Percentiles rank a stretch among this genome's conserved stretches.
Conservation (phyloP, 352 stramenopile genomes). For the Phytophthora constricta region DNA sequence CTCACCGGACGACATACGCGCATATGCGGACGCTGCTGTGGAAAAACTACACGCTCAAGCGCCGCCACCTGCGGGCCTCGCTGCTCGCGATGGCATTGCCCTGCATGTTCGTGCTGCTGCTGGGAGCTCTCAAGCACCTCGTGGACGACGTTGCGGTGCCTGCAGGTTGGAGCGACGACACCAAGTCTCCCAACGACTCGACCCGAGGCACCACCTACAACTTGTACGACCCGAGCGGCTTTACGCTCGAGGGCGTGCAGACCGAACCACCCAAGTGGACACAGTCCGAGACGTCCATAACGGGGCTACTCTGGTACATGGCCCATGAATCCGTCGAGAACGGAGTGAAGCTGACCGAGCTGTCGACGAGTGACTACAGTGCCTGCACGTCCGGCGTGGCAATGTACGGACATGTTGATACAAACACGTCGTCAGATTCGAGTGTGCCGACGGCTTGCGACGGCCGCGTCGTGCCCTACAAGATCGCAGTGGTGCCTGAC, state of each 20-base stretch:
- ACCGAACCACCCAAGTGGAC: slow-evolving; percentile 49
- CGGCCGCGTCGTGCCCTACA: slow-evolving; percentile 53
- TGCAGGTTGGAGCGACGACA: slow-evolving; percentile 49
- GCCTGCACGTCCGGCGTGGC: slow-evolving; percentile 40
- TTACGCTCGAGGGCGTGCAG: slow-evolving; percentile 35
- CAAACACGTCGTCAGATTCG: slow-evolving; percentile 39
- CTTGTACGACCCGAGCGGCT: slow-evolving; percentile 41
- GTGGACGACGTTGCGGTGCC: slow-evolving; percentile 55
- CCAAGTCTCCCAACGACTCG: neutral
- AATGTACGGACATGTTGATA: slow-evolving; percentile 41
- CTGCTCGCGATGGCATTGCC: slow-evolving; percentile 58
- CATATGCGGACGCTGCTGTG: slow-evolving; percentile 54
- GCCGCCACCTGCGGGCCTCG: slow-evolving; percentile 48
- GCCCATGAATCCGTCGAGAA: slow-evolving; percentile 42
- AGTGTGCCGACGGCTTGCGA: slow-evolving; percentile 42
- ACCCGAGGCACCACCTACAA: slow-evolving; percentile 46
- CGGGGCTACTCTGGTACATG: slow-evolving; percentile 56
- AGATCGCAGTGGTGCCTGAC: slow-evolving; percentile 60
- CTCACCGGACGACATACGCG: slow-evolving; percentile 18
- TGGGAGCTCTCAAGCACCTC: slow-evolving; percentile 57
- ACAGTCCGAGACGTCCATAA: slow-evolving; percentile 55
- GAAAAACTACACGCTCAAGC: slow-evolving; percentile 76
- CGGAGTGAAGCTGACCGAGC: slow-evolving; percentile 41
- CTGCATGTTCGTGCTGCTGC: slow-evolving; percentile 60
- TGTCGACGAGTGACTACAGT: slow-evolving; percentile 36